phyloP scores from a whole-genome alignment of 495 filamentous ascomycete species.

The Tuber magnatum region DNA sequence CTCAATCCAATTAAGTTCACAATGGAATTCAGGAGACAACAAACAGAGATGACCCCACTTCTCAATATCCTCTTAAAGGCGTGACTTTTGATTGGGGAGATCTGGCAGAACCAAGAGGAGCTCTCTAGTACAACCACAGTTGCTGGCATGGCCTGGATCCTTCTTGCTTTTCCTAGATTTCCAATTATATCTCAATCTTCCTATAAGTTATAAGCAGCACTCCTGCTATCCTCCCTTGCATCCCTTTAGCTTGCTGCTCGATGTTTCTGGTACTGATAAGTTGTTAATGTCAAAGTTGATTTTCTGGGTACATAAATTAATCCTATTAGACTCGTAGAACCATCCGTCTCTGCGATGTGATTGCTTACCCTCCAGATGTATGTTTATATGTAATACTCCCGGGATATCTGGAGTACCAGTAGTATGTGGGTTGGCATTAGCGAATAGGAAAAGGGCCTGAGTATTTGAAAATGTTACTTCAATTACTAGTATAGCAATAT shows the following conservation, averaged over 20 bases:
- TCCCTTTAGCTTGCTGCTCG: no score
- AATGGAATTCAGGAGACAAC: not conserved
- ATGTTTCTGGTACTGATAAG: no score
- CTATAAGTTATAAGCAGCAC: not conserved
- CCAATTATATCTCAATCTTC: not conserved
- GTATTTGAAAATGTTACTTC: not conserved
- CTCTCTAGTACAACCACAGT: not conserved
- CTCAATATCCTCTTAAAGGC: not conserved
- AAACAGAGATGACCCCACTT: not conserved
- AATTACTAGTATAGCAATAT: conserved; percentile 2
- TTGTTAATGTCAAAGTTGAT: not conserved
- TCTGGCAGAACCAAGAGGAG: not conserved
- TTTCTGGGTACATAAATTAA: not conserved
- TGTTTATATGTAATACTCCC: not conserved
- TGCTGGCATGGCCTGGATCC: not conserved
- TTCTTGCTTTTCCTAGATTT: not conserved
- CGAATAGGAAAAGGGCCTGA: not conserved
- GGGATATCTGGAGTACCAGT: not conserved
- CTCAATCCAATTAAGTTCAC: conserved; percentile 6
- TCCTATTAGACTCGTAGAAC: not conserved
- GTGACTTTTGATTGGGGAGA: not conserved
- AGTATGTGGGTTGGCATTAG: conserved; percentile 1
- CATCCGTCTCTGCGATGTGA: not conserved
- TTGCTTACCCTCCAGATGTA: not conserved
- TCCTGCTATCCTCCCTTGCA: not conserved